Evolutionary conservation across 495 filamentous ascomycete genomes (phyloP).

Genomic region (Bryoglossum gracile): DNA sequence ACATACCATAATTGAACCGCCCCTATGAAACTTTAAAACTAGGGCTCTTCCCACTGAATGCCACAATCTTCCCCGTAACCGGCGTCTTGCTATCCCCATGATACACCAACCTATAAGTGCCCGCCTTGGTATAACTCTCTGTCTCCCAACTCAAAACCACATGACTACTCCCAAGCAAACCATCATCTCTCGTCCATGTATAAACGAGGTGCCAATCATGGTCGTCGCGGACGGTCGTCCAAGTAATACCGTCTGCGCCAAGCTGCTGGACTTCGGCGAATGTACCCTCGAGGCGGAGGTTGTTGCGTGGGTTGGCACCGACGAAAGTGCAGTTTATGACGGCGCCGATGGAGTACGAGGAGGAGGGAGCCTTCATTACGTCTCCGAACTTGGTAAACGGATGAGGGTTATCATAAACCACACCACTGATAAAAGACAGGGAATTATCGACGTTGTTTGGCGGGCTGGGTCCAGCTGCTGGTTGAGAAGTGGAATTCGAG

Average conservation of each 20-base stretch:
- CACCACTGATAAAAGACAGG: slow-evolving; percentile 71
- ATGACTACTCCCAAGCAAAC: slow-evolving; percentile 64
- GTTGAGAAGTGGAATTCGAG: slow-evolving; percentile 36
- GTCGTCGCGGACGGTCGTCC: slow-evolving; percentile 66
- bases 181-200: slow-evolving; percentile 72
- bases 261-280: slow-evolving; percentile 69
- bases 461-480: slow-evolving; percentile 56
- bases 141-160: slow-evolving; percentile 78
- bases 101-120: slow-evolving; percentile 76
- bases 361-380: slow-evolving; percentile 47
- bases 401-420: slow-evolving; percentile 66
- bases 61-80: slow-evolving; percentile 52
- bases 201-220: slow-evolving; percentile 75
- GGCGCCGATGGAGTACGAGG: slow-evolving; percentile 53
- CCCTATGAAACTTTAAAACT: slow-evolving; percentile 40
- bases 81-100: slow-evolving; percentile 73
- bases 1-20: neutral
- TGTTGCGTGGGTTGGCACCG: slow-evolving; percentile 87
- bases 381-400: slow-evolving; percentile 65
- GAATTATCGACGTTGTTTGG: slow-evolving; percentile 70
- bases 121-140: slow-evolving; percentile 44
- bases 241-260: slow-evolving; percentile 39
- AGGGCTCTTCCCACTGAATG: slow-evolving; percentile 67
- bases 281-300: slow-evolving; percentile 72
- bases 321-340: slow-evolving; percentile 66